These are phyloP conservation scores for Cryptosporidium meleagridis DNA, from an alignment of 169 alveolate species.

Conservation along the genomic window DNA sequence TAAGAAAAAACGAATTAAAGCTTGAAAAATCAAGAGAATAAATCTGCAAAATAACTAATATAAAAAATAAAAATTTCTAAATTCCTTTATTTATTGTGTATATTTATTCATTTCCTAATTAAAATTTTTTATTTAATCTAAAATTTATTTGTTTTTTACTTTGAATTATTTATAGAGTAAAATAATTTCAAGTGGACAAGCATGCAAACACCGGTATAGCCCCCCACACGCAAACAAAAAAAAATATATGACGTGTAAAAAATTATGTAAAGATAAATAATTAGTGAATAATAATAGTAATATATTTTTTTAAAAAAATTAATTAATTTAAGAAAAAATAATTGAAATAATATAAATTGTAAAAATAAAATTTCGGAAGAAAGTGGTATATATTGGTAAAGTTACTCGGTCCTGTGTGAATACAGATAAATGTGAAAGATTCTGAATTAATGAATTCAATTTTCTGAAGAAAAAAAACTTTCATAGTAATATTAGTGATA, in stretches of 20 bases:
- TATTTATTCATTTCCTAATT: neutral
- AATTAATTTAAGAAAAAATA: no score
- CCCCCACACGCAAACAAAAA: slow-evolving; percentile 47
- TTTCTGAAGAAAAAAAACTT: neutral
- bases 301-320: no score
- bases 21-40: neutral
- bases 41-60: neutral
- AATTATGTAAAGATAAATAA: slow-evolving; percentile 7
- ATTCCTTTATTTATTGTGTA: no score
- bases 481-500: no score
- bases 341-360: no score
- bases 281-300: neutral
- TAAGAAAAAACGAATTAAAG: no score
- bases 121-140: neutral
- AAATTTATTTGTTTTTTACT: no score
- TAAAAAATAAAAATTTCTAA: neutral
- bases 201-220: slow-evolving; percentile 75
- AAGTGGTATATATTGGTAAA: neutral
- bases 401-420: neutral
- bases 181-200: slow-evolving; percentile 58
- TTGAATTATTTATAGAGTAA: neutral
- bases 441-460: slow-evolving; percentile 2
- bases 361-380: neutral
- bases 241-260: slow-evolving; percentile 34
- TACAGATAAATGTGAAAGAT: neutral